These are phyloP conservation scores for Rhinocladiella similis DNA, from an alignment of 2,329 filamentous ascomycete species.

Conservation along the genomic window DNA sequence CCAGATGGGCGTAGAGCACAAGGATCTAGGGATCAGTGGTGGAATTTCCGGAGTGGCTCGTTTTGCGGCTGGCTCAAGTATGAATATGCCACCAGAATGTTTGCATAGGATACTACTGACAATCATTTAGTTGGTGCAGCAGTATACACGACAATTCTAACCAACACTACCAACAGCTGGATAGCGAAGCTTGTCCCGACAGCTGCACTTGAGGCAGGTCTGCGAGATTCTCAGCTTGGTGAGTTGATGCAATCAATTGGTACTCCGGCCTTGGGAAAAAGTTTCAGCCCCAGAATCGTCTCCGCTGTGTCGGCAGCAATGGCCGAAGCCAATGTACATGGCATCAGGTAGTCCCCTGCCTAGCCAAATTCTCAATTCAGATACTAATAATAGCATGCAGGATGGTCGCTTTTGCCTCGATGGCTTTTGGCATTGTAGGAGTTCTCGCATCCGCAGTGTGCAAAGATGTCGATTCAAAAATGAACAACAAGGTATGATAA, in stretches of 20 bases:
- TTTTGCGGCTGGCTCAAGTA: slow-evolving; percentile 42
- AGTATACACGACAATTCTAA: slow-evolving; percentile 45
- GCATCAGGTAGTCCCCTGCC: slow-evolving; percentile 2
- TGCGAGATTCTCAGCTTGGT: slow-evolving; percentile 24
- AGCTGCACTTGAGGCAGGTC: slow-evolving; percentile 38
- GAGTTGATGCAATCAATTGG: background rate
- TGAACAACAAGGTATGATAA: slow-evolving; percentile 33
- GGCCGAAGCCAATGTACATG: slow-evolving; percentile 3
- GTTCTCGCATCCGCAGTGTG: slow-evolving; percentile 33
- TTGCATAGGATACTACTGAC: background rate
- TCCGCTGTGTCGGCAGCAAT: background rate
- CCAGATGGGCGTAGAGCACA: slow-evolving; percentile 52
- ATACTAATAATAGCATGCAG: background rate
- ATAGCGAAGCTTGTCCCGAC: slow-evolving; percentile 36
- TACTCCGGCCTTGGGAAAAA: background rate
- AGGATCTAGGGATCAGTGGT: slow-evolving; percentile 48
- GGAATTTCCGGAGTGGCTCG: slow-evolving; percentile 46
- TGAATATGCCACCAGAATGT: background rate
- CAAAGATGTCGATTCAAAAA: slow-evolving; percentile 35
- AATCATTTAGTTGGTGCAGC: slow-evolving; percentile 36
- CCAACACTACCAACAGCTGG: slow-evolving; percentile 28
- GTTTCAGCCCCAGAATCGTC: background rate
- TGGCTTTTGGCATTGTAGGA: slow-evolving; percentile 36
- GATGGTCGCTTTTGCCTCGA: slow-evolving; percentile 27
- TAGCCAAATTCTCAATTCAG: background rate